phyloP scores from a whole-genome alignment of 805 yeast species.

The Starmera quercuum region DNA sequence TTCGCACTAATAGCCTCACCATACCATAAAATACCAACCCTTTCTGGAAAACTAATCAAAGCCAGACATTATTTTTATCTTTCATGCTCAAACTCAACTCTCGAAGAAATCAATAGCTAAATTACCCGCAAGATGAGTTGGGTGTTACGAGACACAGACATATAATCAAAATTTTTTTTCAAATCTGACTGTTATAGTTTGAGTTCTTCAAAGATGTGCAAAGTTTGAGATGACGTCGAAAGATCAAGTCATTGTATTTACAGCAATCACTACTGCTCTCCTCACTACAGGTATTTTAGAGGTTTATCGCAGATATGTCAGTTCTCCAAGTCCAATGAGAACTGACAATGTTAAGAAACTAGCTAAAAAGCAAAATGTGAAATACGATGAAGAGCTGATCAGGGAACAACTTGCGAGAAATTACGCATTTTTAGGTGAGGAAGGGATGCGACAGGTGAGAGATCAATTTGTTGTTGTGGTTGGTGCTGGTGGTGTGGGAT shows the following conservation, averaged over 20 bases:
- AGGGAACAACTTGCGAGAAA: conserved; percentile 92
- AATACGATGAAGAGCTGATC: conserved; percentile 61
- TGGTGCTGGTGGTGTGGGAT: conserved; percentile 99
- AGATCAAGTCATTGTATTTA: too few species aligned
- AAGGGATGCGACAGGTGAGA: conserved; percentile 71
- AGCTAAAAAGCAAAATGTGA: conserved; percentile 1
- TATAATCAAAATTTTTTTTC: conserved; percentile 1
- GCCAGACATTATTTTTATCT: too few species aligned
- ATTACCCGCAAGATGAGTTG: not conserved
- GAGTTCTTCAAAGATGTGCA: conserved; percentile 11
- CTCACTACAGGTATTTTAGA: conserved; percentile 24
- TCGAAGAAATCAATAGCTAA: too few species aligned
- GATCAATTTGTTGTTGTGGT: conserved; percentile 66
- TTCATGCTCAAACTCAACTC: too few species aligned
- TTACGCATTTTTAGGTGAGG: conserved; percentile 84
- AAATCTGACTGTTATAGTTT: not conserved
- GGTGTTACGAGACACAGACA: conserved; percentile 1
- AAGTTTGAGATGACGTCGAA: conserved; percentile 22
- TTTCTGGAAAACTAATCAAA: too few species aligned
- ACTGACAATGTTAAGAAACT: conserved; percentile 3
- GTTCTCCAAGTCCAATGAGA: not conserved
- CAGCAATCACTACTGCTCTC: conserved; percentile 23
- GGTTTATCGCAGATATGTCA: conserved; percentile 15
- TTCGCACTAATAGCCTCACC: too few species aligned
- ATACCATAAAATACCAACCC: too few species aligned